Evolutionary conservation across 768 basidiomycete genomes (phyloP), one percentile per base, ranked within the genome.

Genomic region (Russula olivacea): DNA sequence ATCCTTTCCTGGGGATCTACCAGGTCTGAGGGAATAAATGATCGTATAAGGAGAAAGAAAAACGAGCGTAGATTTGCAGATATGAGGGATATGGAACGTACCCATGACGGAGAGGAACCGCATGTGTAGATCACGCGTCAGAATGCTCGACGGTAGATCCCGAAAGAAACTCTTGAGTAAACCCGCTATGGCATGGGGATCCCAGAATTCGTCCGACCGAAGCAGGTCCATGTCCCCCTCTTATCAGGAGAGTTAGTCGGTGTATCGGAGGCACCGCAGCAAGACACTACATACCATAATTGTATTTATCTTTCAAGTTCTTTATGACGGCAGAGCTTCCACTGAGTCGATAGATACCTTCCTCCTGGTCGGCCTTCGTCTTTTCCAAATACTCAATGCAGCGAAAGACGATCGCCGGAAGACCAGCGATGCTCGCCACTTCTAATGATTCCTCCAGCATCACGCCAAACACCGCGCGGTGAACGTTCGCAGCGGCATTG

Each of bases 181-280:
- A 4, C 96, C 97, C 54, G 97, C 90, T 64, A 99, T 91, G 41
- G 97, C 97, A 73, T 99, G 95, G 49, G 93, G 93, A 76, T 99
- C 97, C 90, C 92, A 97, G 69, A 88, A 91, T 71, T 97, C 95
- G 72, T 93, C 91, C 10, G 87, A 84, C 41, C 82, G 84, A 41
- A 96, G 77, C 12, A 99, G 81, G 72, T 98, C 88, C 60, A 98
- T 81, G 74, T 99, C 97, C n/a, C 95, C 96, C 79, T 99, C 97
- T 94, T 69, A 51, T 71, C 69, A 68, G 21, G 55, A 49, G n/a
- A 50, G 51, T 49, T 30, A 30, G 50, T 54, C 50, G 28, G 64
- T 17, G 12, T 48, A 17, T 55, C 40, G 28, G 28, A 45, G 21
- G 30, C 12, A 14, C 5, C 19, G 19, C 32, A 58, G 63, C 47